Evolutionary conservation across 371 early-diverging fungal genomes (phyloP).

Genomic region (Mortierella sp.): DNA sequence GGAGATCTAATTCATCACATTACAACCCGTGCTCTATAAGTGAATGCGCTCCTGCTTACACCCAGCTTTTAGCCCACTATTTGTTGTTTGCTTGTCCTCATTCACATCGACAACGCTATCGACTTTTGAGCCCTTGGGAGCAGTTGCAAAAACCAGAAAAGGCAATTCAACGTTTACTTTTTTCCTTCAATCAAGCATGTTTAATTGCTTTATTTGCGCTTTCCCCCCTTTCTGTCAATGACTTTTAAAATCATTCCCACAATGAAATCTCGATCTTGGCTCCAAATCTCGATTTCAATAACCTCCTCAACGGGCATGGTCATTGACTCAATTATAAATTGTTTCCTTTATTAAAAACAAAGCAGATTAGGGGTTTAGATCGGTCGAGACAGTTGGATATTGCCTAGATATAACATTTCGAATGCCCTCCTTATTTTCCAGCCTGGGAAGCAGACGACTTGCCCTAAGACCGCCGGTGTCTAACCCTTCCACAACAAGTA

Average conservation of each 20-base stretch:
- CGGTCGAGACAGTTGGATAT: neutral
- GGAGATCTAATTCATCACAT: neutral
- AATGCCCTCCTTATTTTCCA: slow-evolving; percentile 34
- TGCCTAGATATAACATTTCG: neutral
- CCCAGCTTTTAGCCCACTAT: neutral
- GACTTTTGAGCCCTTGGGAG: slow-evolving; percentile 9
- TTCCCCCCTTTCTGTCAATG: neutral
- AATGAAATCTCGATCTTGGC: slow-evolving; percentile 4
- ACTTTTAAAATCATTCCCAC: too few relatives aligned
- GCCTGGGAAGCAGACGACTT: slow-evolving; percentile 16
- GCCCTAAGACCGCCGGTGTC: slow-evolving; percentile 12
- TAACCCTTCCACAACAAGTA: slow-evolving; percentile 7
- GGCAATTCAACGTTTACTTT: neutral
- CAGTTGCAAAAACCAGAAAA: neutral
- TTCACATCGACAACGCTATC: neutral
- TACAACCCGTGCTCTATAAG: neutral
- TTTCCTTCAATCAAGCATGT: neutral
- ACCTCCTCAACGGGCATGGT: neutral
- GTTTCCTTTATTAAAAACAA: neutral
- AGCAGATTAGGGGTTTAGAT: neutral
- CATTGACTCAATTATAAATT: neutral
- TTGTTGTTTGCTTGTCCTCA: neutral
- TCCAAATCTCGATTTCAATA: too few relatives aligned
- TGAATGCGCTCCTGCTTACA: neutral
- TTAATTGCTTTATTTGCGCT: neutral